Base-by-base conservation (phyloP, 805 yeast genomes). In the Yarrowia sp. region DNA sequence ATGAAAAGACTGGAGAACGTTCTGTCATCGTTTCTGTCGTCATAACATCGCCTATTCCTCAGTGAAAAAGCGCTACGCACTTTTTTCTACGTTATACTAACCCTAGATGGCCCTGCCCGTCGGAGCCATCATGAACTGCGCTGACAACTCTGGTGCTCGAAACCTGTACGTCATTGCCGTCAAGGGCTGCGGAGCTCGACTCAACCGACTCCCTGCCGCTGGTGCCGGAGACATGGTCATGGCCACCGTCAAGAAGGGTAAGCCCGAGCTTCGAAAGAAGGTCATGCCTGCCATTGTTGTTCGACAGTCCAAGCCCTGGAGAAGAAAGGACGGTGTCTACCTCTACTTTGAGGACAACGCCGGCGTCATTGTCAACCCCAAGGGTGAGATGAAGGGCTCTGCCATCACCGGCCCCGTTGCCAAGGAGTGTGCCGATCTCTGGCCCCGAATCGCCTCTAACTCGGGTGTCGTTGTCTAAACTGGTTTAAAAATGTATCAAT, bases 311-410 rank as follows among this genome's bases (percentile, higher is more conserved):
- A 93, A 92, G 87, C 92, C 99, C 74, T 95, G 99, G 99, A 93
- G 99, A 93, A 91, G 99, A 89, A 93, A 88, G 88, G 99, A 95
- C 80, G 99, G 99, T 89, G 89, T 92, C 76, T 95, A 81, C 92
- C 91, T 95, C 82, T 95, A 95, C 91, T 95, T 95, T 77, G 99
- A 95, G 88, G 99, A 95, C 85, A 95, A 95, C 80, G 99, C 99
- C 73, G 99, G 99, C 88, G 99, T 96, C 82, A 95, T 95, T 80
- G 99, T 95, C 81, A 95, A 95, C 86, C 99, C 99, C 80, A 95
- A 95, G 95, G 99, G 99, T 87, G 99, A 95, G 85, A 95, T 96
- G 99, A 95, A 95, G 88, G 99, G 99, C 84, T 96, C 99, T 75
- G 99, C 99, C 79, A 95, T 95, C 82, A 96, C 99, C 79, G 99